A percentile compares a stretch with the other conserved stretches of the same genome.
Conservation (phyloP, 2,329 filamentous ascomycete genomes). For the Epichloe glyceriae region DNA sequence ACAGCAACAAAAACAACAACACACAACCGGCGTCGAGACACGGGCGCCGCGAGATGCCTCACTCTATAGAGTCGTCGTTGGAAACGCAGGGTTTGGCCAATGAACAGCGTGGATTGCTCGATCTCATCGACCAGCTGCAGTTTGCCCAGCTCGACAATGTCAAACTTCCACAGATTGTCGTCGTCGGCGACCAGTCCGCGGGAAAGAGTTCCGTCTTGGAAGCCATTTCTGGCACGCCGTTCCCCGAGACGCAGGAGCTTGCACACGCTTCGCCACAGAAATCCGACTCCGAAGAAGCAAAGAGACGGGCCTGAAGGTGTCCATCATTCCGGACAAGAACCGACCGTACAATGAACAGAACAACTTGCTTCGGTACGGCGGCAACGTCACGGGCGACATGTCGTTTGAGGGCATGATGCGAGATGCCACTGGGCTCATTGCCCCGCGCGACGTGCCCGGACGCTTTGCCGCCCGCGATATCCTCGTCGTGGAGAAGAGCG, state of each 20-base stretch:
- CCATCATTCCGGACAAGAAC: conserved; percentile 41
- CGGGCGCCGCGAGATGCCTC: conserved; percentile 22
- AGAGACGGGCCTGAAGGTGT: conserved; percentile 32
- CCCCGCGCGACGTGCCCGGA: conserved; percentile 34
- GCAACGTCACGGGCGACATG: conserved; percentile 29
- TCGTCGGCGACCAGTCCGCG: conserved; percentile 51
- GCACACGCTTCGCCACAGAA: conserved; percentile 49
- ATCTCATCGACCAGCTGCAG: conserved; percentile 44
- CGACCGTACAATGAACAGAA: conserved; percentile 34
- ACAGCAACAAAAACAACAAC: neutral
- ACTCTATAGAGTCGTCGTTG: conserved; percentile 34
- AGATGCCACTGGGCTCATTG: conserved; percentile 37
- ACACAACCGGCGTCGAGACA: conserved; percentile 3
- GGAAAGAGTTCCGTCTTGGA: conserved; percentile 53
- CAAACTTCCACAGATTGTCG: conserved; percentile 47
- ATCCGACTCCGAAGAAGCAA: conserved; percentile 38
- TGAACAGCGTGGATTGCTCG: conserved; percentile 43
- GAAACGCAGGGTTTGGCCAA: conserved; percentile 36
- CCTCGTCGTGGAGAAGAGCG: conserved; percentile 44
- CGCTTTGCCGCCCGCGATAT: conserved; percentile 39
- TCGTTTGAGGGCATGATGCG: conserved; percentile 39
- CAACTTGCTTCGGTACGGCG: conserved; percentile 34
- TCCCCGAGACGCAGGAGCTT: conserved; percentile 45
- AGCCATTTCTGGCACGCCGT: conserved; percentile 48
- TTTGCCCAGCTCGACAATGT: conserved; percentile 38